phyloP scores from a whole-genome alignment of 83 land plant species.

The Thuja plicata region DNA sequence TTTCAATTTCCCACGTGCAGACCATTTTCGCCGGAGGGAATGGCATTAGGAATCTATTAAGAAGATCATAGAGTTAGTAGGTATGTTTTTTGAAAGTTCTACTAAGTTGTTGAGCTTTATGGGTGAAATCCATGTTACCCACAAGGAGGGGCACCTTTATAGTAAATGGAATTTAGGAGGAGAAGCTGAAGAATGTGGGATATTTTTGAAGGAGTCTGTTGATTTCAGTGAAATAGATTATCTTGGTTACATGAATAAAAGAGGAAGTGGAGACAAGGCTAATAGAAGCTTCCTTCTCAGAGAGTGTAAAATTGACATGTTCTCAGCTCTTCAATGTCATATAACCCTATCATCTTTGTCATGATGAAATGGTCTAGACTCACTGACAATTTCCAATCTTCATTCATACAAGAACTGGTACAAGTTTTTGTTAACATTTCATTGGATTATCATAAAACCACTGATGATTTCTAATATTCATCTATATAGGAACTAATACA shows the following conservation, averaged over 20 bases:
- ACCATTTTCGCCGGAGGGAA: background rate
- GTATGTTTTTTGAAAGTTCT: constrained; percentile 43
- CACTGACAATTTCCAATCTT: too few relatives aligned
- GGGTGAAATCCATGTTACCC: constrained; percentile 28
- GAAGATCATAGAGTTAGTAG: constrained; percentile 35
- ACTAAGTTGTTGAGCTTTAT: constrained; percentile 25
- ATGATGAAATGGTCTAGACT: too few relatives aligned
- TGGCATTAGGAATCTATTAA: background rate
- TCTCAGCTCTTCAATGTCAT: background rate
- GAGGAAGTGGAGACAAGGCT: constrained; percentile 25
- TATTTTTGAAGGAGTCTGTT: constrained; percentile 20
- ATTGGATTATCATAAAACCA: too few relatives aligned
- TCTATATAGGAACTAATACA: too few relatives aligned
- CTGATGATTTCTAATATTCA: too few relatives aligned
- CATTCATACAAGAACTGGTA: too few relatives aligned
- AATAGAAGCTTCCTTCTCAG: background rate
- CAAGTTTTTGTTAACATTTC: too few relatives aligned
- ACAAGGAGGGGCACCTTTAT: constrained; percentile 24
- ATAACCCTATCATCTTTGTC: too few relatives aligned
- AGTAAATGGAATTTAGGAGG: constrained; percentile 40
- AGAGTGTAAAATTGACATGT: constrained; percentile 1
- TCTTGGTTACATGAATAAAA: constrained; percentile 48
- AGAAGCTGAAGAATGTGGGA: constrained; percentile 19
- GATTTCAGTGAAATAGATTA: constrained; percentile 32
- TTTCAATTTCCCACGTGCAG: constrained; percentile 21